Evolutionary conservation across 2,329 filamentous ascomycete genomes (phyloP).

Genomic region (Aschersonia sp.): DNA sequence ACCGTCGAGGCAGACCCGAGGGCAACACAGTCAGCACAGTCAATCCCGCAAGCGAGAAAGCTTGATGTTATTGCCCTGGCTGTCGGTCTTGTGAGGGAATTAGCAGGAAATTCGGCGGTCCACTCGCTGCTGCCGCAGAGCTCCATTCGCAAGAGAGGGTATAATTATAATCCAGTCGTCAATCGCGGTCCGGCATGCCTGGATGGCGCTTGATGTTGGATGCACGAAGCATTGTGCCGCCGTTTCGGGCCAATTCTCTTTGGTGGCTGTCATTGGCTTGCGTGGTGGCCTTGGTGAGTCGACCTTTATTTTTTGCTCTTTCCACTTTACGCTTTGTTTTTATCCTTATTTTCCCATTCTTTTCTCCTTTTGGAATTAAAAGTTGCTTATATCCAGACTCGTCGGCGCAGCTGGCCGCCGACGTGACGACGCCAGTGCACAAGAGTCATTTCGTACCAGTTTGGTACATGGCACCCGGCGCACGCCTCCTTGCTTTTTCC

Average conservation of each 20-base stretch:
- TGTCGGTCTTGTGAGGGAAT: not conserved
- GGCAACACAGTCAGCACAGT: too few species aligned
- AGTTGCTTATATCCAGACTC: too few species aligned
- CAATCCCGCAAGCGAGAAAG: too few species aligned
- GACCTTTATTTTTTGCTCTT: not conserved
- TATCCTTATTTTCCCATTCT: not conserved
- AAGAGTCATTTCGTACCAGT: not conserved
- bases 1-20: too few species aligned
- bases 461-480: not conserved
- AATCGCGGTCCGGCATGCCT: not conserved
- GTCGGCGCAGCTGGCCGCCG: too few species aligned
- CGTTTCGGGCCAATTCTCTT: not conserved
- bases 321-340: not conserved
- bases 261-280: conserved; percentile 1
- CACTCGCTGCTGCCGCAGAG: too few species aligned
- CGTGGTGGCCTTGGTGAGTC: not conserved
- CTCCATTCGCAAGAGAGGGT: too few species aligned
- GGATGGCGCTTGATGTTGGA: not conserved
- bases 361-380: not conserved
- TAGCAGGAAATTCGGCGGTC: not conserved
- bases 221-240: not conserved
- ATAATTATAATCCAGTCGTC: not conserved
- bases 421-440: not conserved
- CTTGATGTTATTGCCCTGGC: too few species aligned
- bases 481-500: not conserved